Conservation (phyloP, 2,329 filamentous ascomycete genomes). For the Colletotrichum tabaci region DNA sequence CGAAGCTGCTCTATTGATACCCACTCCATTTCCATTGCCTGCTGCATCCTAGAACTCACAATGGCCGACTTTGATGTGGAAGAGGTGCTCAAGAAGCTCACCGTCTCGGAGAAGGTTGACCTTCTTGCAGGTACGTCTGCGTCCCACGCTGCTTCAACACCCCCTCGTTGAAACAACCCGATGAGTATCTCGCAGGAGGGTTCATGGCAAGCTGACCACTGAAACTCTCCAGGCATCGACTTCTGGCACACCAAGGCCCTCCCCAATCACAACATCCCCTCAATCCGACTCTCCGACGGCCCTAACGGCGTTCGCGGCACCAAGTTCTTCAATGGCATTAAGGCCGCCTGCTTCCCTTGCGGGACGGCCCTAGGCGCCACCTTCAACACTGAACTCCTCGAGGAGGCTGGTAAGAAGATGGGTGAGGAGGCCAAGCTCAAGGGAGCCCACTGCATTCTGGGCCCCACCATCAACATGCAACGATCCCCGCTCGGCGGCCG, state of each 20-base stretch:
- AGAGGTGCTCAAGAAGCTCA: slow-evolving; percentile 68
- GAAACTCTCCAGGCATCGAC: slow-evolving; percentile 66
- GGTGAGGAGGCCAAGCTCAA: slow-evolving; percentile 69
- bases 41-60: not conserved
- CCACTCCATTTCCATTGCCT: not conserved
- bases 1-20: slow-evolving; percentile 14
- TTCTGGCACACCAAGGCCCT: slow-evolving; percentile 79
- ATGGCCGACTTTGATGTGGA: slow-evolving; percentile 67
- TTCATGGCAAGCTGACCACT: not conserved
- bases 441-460: slow-evolving; percentile 71
- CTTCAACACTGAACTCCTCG: slow-evolving; percentile 68
- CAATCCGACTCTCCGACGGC: slow-evolving; percentile 76
- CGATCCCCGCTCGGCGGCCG: slow-evolving; percentile 72
- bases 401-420: slow-evolving; percentile 66
- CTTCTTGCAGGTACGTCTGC: slow-evolving; percentile 62
- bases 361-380: slow-evolving; percentile 71
- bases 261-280: slow-evolving; percentile 73
- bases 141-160: not conserved
- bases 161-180: not conserved
- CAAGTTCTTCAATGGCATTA: slow-evolving; percentile 76
- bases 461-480: slow-evolving; percentile 76
- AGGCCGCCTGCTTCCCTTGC: slow-evolving; percentile 73
- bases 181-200: too few species aligned
- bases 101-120: slow-evolving; percentile 66
- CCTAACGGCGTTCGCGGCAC: slow-evolving; percentile 79